These are phyloP conservation scores for Ophiocordyceps australis DNA, from an alignment of 2,329 filamentous ascomycete genomes.

Conservation along the genomic window DNA sequence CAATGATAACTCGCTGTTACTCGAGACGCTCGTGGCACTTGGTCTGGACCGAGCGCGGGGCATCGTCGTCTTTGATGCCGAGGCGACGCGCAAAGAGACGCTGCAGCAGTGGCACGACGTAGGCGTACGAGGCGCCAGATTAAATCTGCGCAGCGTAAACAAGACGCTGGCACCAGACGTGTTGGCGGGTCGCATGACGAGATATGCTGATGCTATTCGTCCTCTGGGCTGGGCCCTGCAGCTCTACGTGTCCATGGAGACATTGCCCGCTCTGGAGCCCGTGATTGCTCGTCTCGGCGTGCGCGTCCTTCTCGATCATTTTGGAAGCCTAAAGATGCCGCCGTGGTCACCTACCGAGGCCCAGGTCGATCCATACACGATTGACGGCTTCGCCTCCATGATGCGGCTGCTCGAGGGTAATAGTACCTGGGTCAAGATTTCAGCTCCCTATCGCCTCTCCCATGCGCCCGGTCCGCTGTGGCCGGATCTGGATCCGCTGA, in stretches of 20 bases:
- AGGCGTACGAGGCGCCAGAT: slow-evolving; percentile 1
- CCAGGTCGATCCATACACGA: slow-evolving; percentile 5
- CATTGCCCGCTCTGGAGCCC: neutral
- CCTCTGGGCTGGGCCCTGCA: slow-evolving; percentile 1
- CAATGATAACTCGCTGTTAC: slow-evolving; percentile 1
- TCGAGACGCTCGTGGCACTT: slow-evolving; percentile 1
- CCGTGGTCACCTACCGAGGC: neutral
- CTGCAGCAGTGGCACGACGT: neutral
- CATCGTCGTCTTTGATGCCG: slow-evolving; percentile 1
- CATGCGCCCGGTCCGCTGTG: slow-evolving; percentile 16
- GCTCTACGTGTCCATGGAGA: slow-evolving; percentile 1
- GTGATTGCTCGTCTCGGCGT: neutral
- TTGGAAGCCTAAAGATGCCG: slow-evolving; percentile 1
- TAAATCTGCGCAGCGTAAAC: slow-evolving; percentile 1
- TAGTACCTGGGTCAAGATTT: slow-evolving; percentile 37
- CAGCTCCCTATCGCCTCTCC: slow-evolving; percentile 37
- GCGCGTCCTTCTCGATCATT: slow-evolving; percentile 1
- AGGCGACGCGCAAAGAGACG: neutral
- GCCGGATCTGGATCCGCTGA: slow-evolving; percentile 26
- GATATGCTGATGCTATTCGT: slow-evolving; percentile 1
- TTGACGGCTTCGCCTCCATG: slow-evolving; percentile 6
- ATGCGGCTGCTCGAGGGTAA: slow-evolving; percentile 22
- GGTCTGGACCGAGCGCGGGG: neutral
- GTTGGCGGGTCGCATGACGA: neutral
- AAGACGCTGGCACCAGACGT: neutral